phyloP scores from a whole-genome alignment of 169 alveolate genomes.

The Eimeria necatrix region DNA sequence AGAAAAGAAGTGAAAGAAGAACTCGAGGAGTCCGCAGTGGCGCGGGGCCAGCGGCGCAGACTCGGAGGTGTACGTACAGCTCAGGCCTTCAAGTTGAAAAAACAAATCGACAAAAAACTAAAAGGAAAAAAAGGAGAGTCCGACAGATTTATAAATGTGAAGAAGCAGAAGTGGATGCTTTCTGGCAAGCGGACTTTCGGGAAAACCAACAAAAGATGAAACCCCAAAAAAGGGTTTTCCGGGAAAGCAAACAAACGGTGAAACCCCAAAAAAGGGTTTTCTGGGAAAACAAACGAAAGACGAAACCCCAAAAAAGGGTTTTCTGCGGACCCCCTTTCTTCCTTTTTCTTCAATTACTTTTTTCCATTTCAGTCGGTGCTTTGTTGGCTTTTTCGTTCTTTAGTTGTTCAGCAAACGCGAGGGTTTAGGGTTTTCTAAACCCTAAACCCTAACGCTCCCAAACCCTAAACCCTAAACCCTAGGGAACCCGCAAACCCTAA shows the following conservation, averaged over 20 bases:
- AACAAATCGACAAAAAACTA: constrained; percentile 72
- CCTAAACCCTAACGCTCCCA: too few species aligned
- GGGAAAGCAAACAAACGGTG: constrained; percentile 81
- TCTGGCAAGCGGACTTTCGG: constrained; percentile 94
- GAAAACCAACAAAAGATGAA: constrained; percentile 75
- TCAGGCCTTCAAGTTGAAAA: constrained; percentile 74
- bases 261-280: too few species aligned
- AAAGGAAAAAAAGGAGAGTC: constrained; percentile 92
- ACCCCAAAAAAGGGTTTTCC: too few species aligned
- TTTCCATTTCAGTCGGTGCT: too few species aligned
- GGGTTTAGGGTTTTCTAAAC: too few species aligned
- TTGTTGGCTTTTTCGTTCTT: too few species aligned
- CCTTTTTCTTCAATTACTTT: too few species aligned
- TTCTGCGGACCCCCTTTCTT: too few species aligned
- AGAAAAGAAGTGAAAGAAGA: not conserved
- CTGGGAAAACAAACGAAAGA: constrained; percentile 82
- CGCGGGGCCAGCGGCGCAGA: constrained; percentile 28
- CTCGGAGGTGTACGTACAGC: constrained; percentile 78
- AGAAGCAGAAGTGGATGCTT: constrained; percentile 96
- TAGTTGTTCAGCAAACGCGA: too few species aligned
- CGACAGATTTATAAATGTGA: constrained; percentile 93
- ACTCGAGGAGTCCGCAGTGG: constrained; percentile 68
- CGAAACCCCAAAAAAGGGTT: not conserved
- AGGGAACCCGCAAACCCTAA: too few species aligned
- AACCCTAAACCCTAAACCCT: too few species aligned